Base-by-base conservation (phyloP, 371 early-diverging fungal species). In the Mucor racemosus region DNA sequence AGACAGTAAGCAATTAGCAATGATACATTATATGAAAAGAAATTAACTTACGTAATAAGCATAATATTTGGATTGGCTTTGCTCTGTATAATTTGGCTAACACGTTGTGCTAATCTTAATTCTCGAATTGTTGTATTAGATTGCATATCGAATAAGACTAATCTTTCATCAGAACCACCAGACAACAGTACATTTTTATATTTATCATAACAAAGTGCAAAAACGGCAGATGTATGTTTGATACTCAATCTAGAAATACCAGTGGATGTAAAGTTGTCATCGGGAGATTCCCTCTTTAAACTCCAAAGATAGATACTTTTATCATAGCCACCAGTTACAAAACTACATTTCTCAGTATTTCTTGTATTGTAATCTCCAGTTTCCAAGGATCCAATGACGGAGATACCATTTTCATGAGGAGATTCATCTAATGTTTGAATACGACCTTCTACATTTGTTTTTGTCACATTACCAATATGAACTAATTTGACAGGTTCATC, bases 321-420 rank as follows among this genome's bases (percentile, higher is more conserved):
- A 58, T 81, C 81, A 46, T 63, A 66, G 1, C 77, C 78, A 34
- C 77, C 81, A 0, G 78, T 81, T 3, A 81, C 74, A 62, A 78
- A 71, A n/a, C 60, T 74, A 19, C 73, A 59, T 15, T 42, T 61
- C 14, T 72, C 72, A 9, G 55, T 46, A 26, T 57, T 46, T 14
- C 38, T 26, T 7, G 67, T 57, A 19, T 26, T 65, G n/a, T 60
- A 50, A n/a, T 58, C 61, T 17, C 66, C 71, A 26, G 65, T 36
- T 15, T 63, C 63, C 9, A 78, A 33, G 0, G 75, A 58, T 0
- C 67, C 65, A 40, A 81, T 73, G 0, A 62, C 67, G 17, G 68
- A 46, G 0, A 74, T 63, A 5, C 72, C 69, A 54, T 71, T 75
- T 13, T 66, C 66, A 65, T 81, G 81, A n/a, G 78, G 81, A 3